Conservation (phyloP, 306 rosid genomes). For the Quercus dentata region DNA sequence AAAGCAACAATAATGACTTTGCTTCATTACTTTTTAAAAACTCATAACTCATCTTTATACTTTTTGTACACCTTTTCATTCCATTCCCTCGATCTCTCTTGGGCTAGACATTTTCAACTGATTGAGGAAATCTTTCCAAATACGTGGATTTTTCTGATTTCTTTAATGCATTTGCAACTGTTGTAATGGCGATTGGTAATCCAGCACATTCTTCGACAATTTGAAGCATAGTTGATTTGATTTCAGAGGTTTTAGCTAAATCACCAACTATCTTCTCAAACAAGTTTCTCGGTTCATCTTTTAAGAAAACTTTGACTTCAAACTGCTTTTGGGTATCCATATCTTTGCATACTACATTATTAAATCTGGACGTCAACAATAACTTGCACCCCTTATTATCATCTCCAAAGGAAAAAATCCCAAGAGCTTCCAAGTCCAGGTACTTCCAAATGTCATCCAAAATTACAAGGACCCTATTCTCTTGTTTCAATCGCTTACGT, state of each 20-base stretch:
- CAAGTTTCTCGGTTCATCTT: not conserved
- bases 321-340: not conserved
- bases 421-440: not conserved
- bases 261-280: not conserved
- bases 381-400: not conserved
- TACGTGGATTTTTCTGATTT: not conserved
- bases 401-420: not conserved
- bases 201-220: not conserved
- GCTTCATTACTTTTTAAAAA: not conserved
- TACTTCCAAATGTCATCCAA: not conserved
- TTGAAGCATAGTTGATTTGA: rapidly evolving
- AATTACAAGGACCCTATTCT: not conserved
- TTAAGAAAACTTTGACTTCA: rapidly evolving
- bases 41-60: not conserved
- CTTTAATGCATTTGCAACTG: not conserved
- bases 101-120: not conserved
- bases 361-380: not conserved
- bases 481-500: rapidly evolving
- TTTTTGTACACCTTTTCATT: rapidly evolving
- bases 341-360: not conserved
- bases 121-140: not conserved
- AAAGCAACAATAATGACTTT: not conserved
- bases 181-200: not conserved
- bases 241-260: too few species aligned
- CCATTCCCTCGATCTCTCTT: not conserved